Conservation (phyloP, 1,284 basidiomycete species). For the Cryptococcus sp. region DNA sequence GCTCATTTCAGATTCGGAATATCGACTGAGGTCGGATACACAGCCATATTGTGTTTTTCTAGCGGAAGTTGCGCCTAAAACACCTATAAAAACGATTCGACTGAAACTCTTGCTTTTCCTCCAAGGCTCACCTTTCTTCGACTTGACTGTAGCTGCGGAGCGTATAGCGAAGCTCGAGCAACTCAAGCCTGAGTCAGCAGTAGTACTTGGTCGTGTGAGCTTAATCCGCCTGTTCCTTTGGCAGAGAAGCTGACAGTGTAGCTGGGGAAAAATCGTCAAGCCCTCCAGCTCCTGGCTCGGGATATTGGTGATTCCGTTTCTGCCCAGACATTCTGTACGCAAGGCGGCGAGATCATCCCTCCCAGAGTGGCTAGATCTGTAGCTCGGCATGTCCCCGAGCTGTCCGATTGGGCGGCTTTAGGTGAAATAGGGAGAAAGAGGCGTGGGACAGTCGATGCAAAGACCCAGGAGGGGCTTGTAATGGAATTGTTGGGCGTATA, state of each 20-base stretch:
- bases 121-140: constrained; percentile 66
- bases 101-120: constrained; percentile 74
- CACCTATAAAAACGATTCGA: constrained; percentile 64
- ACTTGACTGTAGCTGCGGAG: constrained; percentile 53
- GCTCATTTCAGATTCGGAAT: constrained; percentile 37
- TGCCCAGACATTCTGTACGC: constrained; percentile 74
- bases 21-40: constrained; percentile 33
- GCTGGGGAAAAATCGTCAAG: constrained; percentile 62
- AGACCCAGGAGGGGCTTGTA: constrained; percentile 58
- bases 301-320: constrained; percentile 67
- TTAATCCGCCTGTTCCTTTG: background rate
- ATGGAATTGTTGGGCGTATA: constrained; percentile 72
- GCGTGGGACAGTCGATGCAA: constrained; percentile 53
- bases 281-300: constrained; percentile 64
- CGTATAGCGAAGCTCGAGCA: constrained; percentile 52
- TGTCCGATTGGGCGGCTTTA: constrained; percentile 58
- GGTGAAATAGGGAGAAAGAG: constrained; percentile 44
- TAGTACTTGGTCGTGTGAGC: constrained; percentile 73
- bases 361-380: constrained; percentile 57
- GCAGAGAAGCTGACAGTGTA: constrained; percentile 32
- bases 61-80: constrained; percentile 56
- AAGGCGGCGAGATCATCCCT: constrained; percentile 66
- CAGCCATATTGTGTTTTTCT: constrained; percentile 40
- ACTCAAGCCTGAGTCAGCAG: constrained; percentile 67
- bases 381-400: constrained; percentile 35